These are phyloP conservation scores for Wickerhamomyces strasburgensis DNA, from an alignment of 805 yeast species.

Conservation along the genomic window DNA sequence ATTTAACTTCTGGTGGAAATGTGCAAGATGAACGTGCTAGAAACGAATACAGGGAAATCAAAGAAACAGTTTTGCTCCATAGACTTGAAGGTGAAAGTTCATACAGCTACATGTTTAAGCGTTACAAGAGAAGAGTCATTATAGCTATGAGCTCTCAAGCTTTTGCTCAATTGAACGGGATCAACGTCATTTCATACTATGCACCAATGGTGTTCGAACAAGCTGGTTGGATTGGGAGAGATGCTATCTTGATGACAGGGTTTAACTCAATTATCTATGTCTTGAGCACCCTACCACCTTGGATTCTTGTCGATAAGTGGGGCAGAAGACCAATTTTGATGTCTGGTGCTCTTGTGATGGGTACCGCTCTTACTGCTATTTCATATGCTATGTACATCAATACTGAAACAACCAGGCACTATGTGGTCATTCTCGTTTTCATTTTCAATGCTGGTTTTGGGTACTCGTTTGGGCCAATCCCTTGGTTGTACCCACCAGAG, in stretches of 20 bases:
- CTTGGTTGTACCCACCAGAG: constrained; percentile 85
- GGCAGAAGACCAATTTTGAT: constrained; percentile 83
- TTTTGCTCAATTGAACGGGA: constrained; percentile 92
- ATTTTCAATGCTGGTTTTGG: constrained; percentile 83
- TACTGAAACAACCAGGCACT: constrained; percentile 50
- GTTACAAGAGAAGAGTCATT: constrained; percentile 71
- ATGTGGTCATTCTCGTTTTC: constrained; percentile 74
- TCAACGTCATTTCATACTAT: constrained; percentile 86
- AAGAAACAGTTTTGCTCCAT: constrained; percentile 70
- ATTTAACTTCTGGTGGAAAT: constrained; percentile 74
- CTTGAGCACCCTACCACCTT: constrained; percentile 74
- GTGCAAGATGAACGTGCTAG: constrained; percentile 64
- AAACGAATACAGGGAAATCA: constrained; percentile 72
- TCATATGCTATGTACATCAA: constrained; percentile 55
- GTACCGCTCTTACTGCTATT: constrained; percentile 57
- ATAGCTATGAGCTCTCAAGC: constrained; percentile 89
- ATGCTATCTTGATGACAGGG: constrained; percentile 89
- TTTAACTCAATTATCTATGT: constrained; percentile 59
- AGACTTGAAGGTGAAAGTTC: constrained; percentile 77
- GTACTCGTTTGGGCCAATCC: constrained; percentile 90
- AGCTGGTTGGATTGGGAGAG: constrained; percentile 90
- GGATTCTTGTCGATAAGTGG: constrained; percentile 89
- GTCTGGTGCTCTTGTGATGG: constrained; percentile 79
- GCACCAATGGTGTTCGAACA: constrained; percentile 92
- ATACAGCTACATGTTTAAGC: constrained; percentile 67